Conservation (phyloP, 1,284 basidiomycete species). For the Trichosporon sp. region DNA sequence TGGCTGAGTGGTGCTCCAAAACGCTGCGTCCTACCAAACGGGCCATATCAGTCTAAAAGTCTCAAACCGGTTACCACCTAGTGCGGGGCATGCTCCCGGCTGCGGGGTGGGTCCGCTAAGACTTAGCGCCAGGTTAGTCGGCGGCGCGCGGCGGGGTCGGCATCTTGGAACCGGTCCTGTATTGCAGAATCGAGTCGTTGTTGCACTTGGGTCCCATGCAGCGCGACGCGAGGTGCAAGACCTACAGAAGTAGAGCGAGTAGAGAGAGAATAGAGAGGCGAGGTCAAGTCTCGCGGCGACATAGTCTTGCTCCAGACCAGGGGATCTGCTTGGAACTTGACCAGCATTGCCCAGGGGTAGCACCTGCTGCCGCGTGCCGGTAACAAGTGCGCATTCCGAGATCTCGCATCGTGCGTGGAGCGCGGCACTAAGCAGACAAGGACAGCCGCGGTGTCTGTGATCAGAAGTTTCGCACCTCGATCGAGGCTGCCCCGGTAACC, state of each 20-base stretch:
- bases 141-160: background rate
- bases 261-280: too few species aligned
- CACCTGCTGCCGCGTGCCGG: background rate
- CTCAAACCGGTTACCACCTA: background rate
- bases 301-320: too few species aligned
- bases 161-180: background rate
- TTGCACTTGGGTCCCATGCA: too few species aligned
- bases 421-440: background rate
- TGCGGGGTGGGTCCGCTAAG: background rate
- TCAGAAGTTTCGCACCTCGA: background rate
- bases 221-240: too few species aligned
- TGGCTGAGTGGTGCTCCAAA: background rate
- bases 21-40: background rate
- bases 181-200: background rate
- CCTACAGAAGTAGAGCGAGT: too few species aligned
- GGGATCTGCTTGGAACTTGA: too few species aligned
- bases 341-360: background rate
- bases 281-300: too few species aligned
- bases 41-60: background rate
- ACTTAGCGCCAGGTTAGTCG: background rate
- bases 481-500: background rate
- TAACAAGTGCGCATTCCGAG: background rate
- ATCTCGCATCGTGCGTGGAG: background rate
- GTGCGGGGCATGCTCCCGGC: background rate
- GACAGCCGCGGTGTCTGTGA: background rate